A percentile compares a stretch with the other conserved stretches of the same genome.
Evolutionary conservation across 2,329 filamentous ascomycete species (phyloP).

Genomic region (Bretziella fagacearum): DNA sequence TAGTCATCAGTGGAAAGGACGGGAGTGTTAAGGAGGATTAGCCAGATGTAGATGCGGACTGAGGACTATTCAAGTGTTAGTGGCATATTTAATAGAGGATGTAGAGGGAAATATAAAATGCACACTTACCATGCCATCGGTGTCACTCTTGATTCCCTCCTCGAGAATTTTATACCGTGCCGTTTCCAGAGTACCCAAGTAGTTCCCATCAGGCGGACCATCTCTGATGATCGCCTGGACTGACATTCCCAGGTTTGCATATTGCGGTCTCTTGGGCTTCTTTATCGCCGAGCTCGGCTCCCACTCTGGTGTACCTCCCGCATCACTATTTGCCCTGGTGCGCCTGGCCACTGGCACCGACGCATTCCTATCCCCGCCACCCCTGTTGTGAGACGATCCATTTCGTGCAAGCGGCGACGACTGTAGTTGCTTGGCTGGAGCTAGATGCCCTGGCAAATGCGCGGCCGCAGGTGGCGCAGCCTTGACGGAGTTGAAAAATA

Average conservation of each 20-base stretch:
- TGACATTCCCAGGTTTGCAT: conserved; percentile 38
- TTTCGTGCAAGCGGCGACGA: conserved; percentile 19
- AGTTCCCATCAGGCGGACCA: conserved; percentile 57
- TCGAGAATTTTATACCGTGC: conserved; percentile 57
- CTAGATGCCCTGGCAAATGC: background rate
- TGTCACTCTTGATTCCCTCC: conserved; percentile 59
- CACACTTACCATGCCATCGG: conserved; percentile 57
- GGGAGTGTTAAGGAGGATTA: conserved; percentile 77
- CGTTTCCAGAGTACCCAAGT: conserved; percentile 49
- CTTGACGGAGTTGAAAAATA: background rate
- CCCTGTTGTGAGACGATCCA: conserved; percentile 21
- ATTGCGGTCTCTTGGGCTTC: conserved; percentile 23
- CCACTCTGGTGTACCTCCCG: conserved; percentile 19
- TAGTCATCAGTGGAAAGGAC: conserved; percentile 77
- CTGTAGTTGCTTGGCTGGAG: conserved; percentile 5
- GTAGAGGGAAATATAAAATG: background rate
- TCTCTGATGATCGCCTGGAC: conserved; percentile 66
- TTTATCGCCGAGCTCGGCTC: background rate
- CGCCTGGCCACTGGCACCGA: conserved; percentile 27
- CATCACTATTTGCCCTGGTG: conserved; percentile 58
- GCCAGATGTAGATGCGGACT: conserved; percentile 87
- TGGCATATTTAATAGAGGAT: background rate
- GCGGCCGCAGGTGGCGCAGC: background rate
- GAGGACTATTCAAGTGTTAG: conserved; percentile 47
- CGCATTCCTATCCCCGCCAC: conserved; percentile 17